Evolutionary conservation across 176 grass and related monocot genomes (phyloP), one percentile per base, ranked within the genome.

Genomic region (Cenchrus purpureus): DNA sequence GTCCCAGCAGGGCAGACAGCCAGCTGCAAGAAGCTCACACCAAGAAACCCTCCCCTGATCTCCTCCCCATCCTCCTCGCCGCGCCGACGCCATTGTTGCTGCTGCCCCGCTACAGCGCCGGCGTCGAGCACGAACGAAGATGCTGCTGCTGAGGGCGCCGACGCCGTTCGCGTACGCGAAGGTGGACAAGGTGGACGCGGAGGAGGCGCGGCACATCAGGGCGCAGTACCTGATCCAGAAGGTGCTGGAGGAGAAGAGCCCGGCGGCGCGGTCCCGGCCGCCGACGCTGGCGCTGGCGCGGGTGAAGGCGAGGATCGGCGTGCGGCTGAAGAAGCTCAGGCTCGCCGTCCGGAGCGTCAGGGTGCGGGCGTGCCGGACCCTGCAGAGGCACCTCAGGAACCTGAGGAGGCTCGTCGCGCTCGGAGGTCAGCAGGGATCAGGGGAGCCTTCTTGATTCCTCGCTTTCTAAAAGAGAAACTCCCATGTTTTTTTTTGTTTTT

Each of bases 201-300:
- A 90, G 0, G 92, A 95, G 74, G 83, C 77, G 40, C 58, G 71
- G 57, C 91, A 89, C 75, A 61, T 77, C 50, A 89, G 79, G 85
- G 92, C 91, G 73, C 92, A 86, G 85, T 88, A 90, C 82, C 77
- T 95, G 84, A 95, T 98, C 79, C 68, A 90, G 58, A 98, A 93
- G 83, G 81, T 91, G 50, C 81, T 97, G 40, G 86, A 91, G 57
- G 74, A 78, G 64, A 77, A 77, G n/a, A 53, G 46, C 50, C 19
- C 89, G 12, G 22, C 17, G 73, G 37, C 5, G 68, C 14, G 58
- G 12, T 79, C 52, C 59, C 77, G 82, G 76, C 77, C 79, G 45
- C 16, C 78, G 73, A 50, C 32, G 51, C 61, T 56, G 55, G 28
- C 81, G 65, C 49, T 56, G 55, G 28, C 81, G 65, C 49, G 68